These are phyloP conservation scores for Fusarium mundagurra DNA, from an alignment of 2,329 filamentous ascomycete genomes.

Conservation along the genomic window DNA sequence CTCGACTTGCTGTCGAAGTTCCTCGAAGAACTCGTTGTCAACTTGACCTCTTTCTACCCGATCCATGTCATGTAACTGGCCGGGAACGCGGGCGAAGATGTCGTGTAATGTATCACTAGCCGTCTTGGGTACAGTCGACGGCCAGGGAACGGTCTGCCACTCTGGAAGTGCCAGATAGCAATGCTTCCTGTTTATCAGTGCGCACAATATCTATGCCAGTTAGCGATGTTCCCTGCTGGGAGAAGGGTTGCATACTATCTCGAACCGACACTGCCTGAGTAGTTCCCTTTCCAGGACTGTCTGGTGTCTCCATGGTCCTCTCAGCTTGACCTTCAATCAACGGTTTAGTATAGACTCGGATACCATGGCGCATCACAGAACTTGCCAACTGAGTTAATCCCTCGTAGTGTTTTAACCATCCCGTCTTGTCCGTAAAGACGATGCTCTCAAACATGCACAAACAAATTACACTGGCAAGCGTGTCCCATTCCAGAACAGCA, in stretches of 20 bases:
- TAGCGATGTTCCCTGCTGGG: rapidly evolving
- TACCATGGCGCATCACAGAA: rapidly evolving
- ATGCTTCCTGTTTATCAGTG: background rate
- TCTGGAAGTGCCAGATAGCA: slow-evolving; percentile 8
- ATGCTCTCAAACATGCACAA: slow-evolving; percentile 17
- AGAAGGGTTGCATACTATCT: background rate
- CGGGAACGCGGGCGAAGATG: slow-evolving; percentile 10
- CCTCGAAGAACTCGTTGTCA: background rate
- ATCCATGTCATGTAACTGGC: slow-evolving; percentile 2
- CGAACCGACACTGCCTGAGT: slow-evolving; percentile 12
- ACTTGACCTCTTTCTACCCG: background rate
- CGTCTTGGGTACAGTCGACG: background rate
- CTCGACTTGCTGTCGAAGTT: background rate
- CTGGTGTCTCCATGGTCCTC: slow-evolving; percentile 8
- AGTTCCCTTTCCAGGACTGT: slow-evolving; percentile 4
- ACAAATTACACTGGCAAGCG: slow-evolving; percentile 17
- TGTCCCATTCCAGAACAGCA: slow-evolving; percentile 5
- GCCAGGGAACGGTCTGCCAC: slow-evolving; percentile 1
- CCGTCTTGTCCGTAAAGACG: slow-evolving; percentile 11
- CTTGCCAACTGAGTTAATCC: slow-evolving; percentile 8
- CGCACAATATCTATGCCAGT: background rate
- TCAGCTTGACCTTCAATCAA: background rate
- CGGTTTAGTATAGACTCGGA: background rate
- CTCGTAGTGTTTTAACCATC: slow-evolving; percentile 16
- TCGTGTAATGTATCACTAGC: slow-evolving; percentile 12